Evolutionary conservation across 164 flowering plant species (phyloP).

Genomic region (Annona squamosa): DNA sequence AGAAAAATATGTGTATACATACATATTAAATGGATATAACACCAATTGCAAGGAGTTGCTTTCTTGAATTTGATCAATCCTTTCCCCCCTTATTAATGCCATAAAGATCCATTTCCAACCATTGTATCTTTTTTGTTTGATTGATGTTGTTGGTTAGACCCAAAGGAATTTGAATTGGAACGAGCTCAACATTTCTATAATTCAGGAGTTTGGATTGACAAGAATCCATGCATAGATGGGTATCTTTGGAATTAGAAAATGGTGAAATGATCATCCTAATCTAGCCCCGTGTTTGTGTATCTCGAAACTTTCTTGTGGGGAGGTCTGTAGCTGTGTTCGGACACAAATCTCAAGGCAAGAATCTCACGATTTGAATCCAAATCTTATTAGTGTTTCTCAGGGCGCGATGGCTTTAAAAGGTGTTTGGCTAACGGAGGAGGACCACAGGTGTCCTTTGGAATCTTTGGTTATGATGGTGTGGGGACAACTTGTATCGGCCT

Average conservation of each 20-base stretch:
- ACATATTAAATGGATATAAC: too few relatives aligned
- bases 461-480: conserved; percentile 2
- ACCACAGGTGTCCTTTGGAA: background rate
- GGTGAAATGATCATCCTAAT: background rate
- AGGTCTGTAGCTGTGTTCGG: background rate
- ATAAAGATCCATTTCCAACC: background rate
- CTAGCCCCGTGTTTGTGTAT: background rate
- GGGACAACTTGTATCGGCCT: background rate
- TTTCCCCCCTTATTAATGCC: background rate
- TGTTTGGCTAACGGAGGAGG: background rate
- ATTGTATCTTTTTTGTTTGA: background rate
- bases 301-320: background rate
- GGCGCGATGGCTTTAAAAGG: conserved; percentile 3
- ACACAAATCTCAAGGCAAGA: background rate
- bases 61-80: background rate
- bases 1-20: too few relatives aligned
- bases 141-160: background rate
- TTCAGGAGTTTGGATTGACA: background rate
- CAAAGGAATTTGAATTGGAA: background rate
- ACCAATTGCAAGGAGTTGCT: background rate
- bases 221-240: background rate
- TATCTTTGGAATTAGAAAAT: background rate
- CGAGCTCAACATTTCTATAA: background rate
- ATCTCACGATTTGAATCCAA: background rate
- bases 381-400: background rate